Percentiles rank a stretch among this genome's conserved stretches.
phyloP scores from a whole-genome alignment of 768 basidiomycete genomes.

The Mycena alexandri region DNA sequence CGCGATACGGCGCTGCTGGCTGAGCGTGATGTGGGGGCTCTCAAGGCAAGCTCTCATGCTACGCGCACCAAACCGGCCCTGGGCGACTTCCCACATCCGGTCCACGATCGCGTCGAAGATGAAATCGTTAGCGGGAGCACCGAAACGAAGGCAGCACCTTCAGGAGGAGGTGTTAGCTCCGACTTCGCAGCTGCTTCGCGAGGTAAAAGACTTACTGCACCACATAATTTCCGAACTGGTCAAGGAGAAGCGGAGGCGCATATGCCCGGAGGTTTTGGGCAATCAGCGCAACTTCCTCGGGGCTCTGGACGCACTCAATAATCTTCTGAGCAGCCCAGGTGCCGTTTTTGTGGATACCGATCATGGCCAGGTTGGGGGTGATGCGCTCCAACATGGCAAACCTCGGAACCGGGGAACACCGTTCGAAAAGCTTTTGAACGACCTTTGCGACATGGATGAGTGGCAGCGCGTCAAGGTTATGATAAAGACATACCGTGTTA shows the following conservation, averaged over 20 bases:
- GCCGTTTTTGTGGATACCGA: conserved; percentile 99
- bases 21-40: conserved; percentile 85
- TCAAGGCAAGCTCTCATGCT: conserved; percentile 98
- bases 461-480: conserved; percentile 2
- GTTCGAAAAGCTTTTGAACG: conserved; percentile 97
- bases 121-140: conserved; percentile 91
- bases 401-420: conserved; percentile 80
- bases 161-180: conserved; percentile 8
- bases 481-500: conserved; percentile 76
- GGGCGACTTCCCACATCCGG: conserved; percentile 98
- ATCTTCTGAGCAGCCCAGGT: conserved; percentile 99
- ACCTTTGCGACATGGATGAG: conserved; percentile 61
- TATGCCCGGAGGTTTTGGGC: conserved; percentile 91
- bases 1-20: conserved; percentile 95
- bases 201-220: conserved; percentile 69
- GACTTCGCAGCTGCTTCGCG: conserved; percentile 5
- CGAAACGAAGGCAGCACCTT: conserved; percentile 93
- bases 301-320: conserved; percentile 91
- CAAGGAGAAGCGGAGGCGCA: conserved; percentile 91
- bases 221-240: conserved; percentile 95
- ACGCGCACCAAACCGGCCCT: conserved; percentile 97
- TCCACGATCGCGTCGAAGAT: conserved; percentile 98
- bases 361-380: conserved; percentile 93
- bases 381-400: conserved; percentile 95
- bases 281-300: conserved; percentile 89